Base-by-base conservation (phyloP, 495 filamentous ascomycete genomes). In the Pseudomonodictys pantanalensis region DNA sequence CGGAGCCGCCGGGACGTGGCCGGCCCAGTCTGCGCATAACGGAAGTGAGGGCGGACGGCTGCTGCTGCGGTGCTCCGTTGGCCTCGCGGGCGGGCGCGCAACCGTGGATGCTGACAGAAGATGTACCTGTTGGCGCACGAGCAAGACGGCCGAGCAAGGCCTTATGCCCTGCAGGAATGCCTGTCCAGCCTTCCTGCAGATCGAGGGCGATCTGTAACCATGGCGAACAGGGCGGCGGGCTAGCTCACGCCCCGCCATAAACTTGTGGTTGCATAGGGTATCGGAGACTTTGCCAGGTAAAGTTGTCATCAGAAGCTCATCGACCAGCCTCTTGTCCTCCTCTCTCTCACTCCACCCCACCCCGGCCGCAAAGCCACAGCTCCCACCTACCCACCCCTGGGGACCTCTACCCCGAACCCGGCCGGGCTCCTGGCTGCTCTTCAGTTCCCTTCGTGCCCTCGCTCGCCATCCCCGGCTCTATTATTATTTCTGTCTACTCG, bases 141-240 rank as follows among this genome's bases (percentile, higher is more conserved):
- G 17, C 33, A 3, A 6, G 28, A 23, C 45, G 7, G 25, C 43
- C 20, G 20, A 11, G 24, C 12, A 24, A 5, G 32, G 18, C n/a
- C 28, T 54, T 28, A 22, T 47, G 59, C 53, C 53, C 53, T 64
- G 46, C 60, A 53, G 52, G n/a, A 26, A 35, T 32, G 53, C 60
- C 12, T 23, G 54, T 29, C 52, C 50, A 42, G 50, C 50, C 30
- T 32, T 20, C 46, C 44, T 42, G 56, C 46, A 41, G 60, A 58
- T 64, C 60, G 42, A 54, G 24, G 53, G 48, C 59, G 60, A 64
- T 64, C 60, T 63, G 60, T 64, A 64, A 58, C 60, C 51, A 23
- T 52, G 60, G 60, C 52, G 26, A 52, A 49, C 44, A 43, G 7
- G 46, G 17, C 38, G 45, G 51, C 44, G 39, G 48, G 47, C 47